Base-by-base conservation (phyloP, 106 monocot species). In the Dendrobium chrysotoxum region DNA sequence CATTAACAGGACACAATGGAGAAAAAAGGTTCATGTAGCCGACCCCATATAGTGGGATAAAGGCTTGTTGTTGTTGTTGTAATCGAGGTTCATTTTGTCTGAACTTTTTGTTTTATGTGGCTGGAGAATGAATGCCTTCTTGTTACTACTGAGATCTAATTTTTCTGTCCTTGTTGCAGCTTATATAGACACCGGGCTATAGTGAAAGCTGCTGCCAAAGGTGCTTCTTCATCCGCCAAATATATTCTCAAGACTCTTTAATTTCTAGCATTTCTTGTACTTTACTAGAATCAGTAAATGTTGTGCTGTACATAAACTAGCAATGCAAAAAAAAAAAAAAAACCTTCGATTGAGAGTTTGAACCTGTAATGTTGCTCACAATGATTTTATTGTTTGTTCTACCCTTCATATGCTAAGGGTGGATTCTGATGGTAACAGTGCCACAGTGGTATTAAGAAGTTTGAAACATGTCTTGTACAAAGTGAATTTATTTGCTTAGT, bases 171-270 rank as follows among this genome's bases (percentile, higher is more conserved):
- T 74, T 54, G 35, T 23, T 78, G 76, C 84, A 95, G 95, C 76
- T 85, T 95, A 57, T 95, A 91, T 70, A 81, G 78, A 17, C 82
- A 89, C 44, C 84, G 88, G 13, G 88, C 80, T 40, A 78, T 93
- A 42, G 38, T 95, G 82, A 91, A 93, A 85, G 89, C 85, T 71
- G 89, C 89, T 25, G 93, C 91, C 17, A 87, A 65, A 58, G 91
- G 95, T 2, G 84, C 88, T 7, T 40, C 64, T 40, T 53, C 82
- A 1, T 83, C 95, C 12, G 81, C 87, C 64, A 91, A 86, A 77
- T 71, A 92, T 76, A 45, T 91, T 44, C 58, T 84, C 79, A 95
- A 88, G 80, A 83, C 88, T 26, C 65, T 94, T n/a, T 94, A 75
- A 90, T 61, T 55, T 30, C 6, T 10, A 47, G 46, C 7, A 28